A percentile compares a stretch with the other conserved stretches of the same genome.
Evolutionary conservation across 352 stramenopile genomes (phyloP).

Genomic region (Phytophthora crassamura): DNA sequence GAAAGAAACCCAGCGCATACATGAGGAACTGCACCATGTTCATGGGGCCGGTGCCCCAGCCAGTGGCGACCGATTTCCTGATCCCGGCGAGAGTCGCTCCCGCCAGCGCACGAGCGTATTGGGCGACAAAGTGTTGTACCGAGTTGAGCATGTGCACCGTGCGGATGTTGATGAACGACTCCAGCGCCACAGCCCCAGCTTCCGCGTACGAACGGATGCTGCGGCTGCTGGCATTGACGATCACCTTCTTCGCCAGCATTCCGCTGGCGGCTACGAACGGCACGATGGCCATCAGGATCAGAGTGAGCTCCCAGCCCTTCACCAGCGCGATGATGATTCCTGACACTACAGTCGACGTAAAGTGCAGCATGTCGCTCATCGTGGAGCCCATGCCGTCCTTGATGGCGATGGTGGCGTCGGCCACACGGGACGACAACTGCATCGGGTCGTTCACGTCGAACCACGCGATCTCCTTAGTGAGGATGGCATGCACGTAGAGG

Average conservation of each 20-base stretch:
- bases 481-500: conserved; percentile 38
- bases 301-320: conserved; percentile 61
- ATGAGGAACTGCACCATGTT: conserved; percentile 59
- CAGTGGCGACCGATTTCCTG: conserved; percentile 34
- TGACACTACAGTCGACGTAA: conserved; percentile 46
- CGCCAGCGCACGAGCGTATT: conserved; percentile 51
- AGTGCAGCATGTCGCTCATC: conserved; percentile 48
- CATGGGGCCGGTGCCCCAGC: conserved; percentile 48
- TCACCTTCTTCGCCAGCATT: conserved; percentile 42
- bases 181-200: conserved; percentile 63
- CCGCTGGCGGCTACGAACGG: conserved; percentile 47
- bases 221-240: conserved; percentile 36
- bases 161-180: conserved; percentile 61
- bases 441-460: conserved; percentile 41
- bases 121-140: conserved; percentile 39
- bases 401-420: conserved; percentile 49
- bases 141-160: conserved; percentile 73
- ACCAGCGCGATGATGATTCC: conserved; percentile 56
- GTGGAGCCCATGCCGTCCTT: conserved; percentile 64
- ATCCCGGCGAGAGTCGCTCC: conserved; percentile 40
- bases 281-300: conserved; percentile 57
- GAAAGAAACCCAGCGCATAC: conserved; percentile 71
- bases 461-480: conserved; percentile 43
- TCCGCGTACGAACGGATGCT: conserved; percentile 54
- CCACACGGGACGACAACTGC: conserved; percentile 41